Evolutionary conservation across 176 grass and related monocot species (phyloP), one percentile per base, ranked within the genome.

Genomic region (Lolium perenne): DNA sequence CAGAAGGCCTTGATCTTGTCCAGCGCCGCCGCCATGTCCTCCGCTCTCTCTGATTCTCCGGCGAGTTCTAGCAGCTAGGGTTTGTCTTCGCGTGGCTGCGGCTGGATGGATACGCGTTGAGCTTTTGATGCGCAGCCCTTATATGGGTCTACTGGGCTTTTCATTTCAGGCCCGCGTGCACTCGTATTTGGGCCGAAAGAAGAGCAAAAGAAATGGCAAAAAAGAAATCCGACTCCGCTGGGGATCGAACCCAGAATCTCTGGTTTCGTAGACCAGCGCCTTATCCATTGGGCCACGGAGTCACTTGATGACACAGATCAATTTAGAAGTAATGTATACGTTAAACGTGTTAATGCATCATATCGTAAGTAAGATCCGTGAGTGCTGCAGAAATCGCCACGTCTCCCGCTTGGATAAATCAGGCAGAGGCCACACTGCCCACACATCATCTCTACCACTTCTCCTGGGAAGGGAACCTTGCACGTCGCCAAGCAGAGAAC

Each of bases 231-330:
- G 88, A 93, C 91, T 95, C 90, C 85, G 78, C 93, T 97, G 91
- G 95, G 91, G 87, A 97, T 97, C 95, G 93, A 95, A 97, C 89
- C 91, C 90, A 97, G 89, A 97, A 93, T 97, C 88, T 97, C 95
- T 95, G 89, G 92, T 95, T 97, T 80, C 93, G 89, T 97, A 95
- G 92, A 95, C 92, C 95, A 97, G 93, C 92, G 91, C 91, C 93
- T 93, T 93, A 93, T 93, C 91, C 95, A 93, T 93, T 97, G 95
- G 95, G 94, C 92, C 92, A 95, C 84, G 85, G 93, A 97, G 91
- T 95, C 89, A 51, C 1, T 8, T 51, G 0, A 1, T 32, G 4
- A 1, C 0, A 5, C 0, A 9, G 0, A 10, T 1, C 0, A 15
- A 12, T 59, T 8, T 2, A n/a, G 3, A 1, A 8, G 0, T 0